These are phyloP conservation scores for Oryza brachyantha DNA, from an alignment of 176 grass and related monocot species.

Conservation along the genomic window DNA sequence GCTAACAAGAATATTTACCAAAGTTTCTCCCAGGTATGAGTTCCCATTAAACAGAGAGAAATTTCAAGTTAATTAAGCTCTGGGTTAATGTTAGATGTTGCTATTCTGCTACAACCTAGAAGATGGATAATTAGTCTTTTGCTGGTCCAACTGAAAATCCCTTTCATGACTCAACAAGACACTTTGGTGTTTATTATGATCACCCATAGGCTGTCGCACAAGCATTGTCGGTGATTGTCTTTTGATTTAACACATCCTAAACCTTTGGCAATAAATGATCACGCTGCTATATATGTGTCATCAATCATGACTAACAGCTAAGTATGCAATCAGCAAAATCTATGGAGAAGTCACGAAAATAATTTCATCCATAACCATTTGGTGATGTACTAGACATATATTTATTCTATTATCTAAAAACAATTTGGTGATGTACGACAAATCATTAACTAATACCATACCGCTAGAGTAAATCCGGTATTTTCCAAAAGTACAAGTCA, in stretches of 20 bases:
- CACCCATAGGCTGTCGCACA: neutral
- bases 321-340: neutral
- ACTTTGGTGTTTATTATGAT: neutral
- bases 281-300: neutral
- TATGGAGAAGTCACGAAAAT: neutral
- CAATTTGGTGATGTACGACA: conserved; percentile 4
- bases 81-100: neutral
- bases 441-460: conserved; percentile 29
- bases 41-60: neutral
- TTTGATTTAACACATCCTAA: neutral
- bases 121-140: neutral
- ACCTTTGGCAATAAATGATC: neutral
- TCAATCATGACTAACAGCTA: neutral
- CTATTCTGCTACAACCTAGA: neutral
- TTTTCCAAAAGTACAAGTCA: neutral
- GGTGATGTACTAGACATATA: neutral
- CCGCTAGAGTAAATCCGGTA: neutral
- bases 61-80: neutral
- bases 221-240: conserved; percentile 4
- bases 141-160: neutral
- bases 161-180: neutral
- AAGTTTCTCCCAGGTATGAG: neutral
- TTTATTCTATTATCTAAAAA: neutral
- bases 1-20: neutral
- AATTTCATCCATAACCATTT: conserved; percentile 16